Evolutionary conservation across 805 yeast genomes (phyloP), one percentile per base, ranked within the genome.

Genomic region (Starmerella stigmatis): DNA sequence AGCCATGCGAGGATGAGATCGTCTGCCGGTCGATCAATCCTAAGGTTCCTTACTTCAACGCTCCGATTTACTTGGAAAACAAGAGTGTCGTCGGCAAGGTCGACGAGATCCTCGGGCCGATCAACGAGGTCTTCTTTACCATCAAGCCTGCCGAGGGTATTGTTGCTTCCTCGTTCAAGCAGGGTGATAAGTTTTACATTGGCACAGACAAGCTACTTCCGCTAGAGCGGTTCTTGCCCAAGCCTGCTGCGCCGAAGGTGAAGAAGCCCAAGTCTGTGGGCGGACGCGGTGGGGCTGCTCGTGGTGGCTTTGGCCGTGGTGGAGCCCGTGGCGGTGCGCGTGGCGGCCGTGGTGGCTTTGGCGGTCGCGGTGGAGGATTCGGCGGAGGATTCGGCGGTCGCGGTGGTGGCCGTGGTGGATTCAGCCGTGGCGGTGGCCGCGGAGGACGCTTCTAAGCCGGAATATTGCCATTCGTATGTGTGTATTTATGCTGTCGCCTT

Each of bases 41-140:
- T 47, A 89, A 89, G 71, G 73, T 92, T 57, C 98, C 99, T 60
- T 92, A 89, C 66, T 92, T 92, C 76, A 92, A 92, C 69, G 99
- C 99, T 22, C 98, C 98, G 63, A 88, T 92, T 59, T 92, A 81
- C 65, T 74, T 92, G 57, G 97, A 92, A 65, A 89, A 92, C 74
- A 92, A 92, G 64, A 81, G 94, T 21, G 92, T 82, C 62, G 79
- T 92, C 39, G 99, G 99, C 59, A 92, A 92, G 66, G 94, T 92
- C 48, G 99, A 92, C 64, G 99, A 92, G 72, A 92, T 92, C 52
- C 74, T 92, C 56, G 99, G 99, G 42, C 97, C 98, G 39, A 69
- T 92, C 63, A 92, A 92, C 64, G 98, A 92, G 68, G 96, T 92
- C n/a, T 89, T 75, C 64, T 92, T 92, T 75, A 92, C 99, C 30